Evolutionary conservation across 352 stramenopile genomes (phyloP), one percentile per base, ranked within the genome.

Genomic region (Pelagophyceae sp.): DNA sequence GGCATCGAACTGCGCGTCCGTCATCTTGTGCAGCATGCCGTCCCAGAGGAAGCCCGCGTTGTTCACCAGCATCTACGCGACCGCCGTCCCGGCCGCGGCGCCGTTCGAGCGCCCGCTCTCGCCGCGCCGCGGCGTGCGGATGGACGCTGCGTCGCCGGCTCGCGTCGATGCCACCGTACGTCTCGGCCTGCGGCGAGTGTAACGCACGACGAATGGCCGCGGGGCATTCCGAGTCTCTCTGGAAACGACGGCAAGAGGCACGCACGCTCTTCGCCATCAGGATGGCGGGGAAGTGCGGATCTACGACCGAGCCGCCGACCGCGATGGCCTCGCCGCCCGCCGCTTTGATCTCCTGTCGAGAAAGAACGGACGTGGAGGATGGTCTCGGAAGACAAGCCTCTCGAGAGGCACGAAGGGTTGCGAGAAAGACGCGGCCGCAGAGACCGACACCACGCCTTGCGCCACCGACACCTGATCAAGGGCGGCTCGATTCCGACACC

Each of bases 31-130:
- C 70, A 95, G 91, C 35, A 87, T 90, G 51, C 85, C 87, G 75
- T 95, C 90, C n/a, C 89, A 87, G 27, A 95, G 82, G 77, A 95
- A 93, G n/a, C 89, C 89, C 23, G 90, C 90, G 80, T 95, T 95
- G 87, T 93, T 93, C 60, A 93, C 82, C 17, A 93, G 72, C 69
- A 92, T 90, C 74, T 93, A 87, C 74, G 92, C 85, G 29, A 85
- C 83, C 0, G 87, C 89, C 84, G 85, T 93, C 70, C 89, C 89
- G 76, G 90, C 81, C 29, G 58, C 23, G 23, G 58, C 29, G 23
- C 32, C 58, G 23, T 25, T n/a, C n/a, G n/a, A n/a, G n/a, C n/a
- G n/a, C n/a, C n/a, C n/a, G n/a, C n/a, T n/a, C n/a, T n/a, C n/a
- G n/a, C n/a, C n/a, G n/a, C n/a, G n/a, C n/a, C n/a, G n/a, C n/a